These are phyloP conservation scores for Eremothecium cymbalariae DNA, from an alignment of 1,139 yeast species.

Conservation along the genomic window DNA sequence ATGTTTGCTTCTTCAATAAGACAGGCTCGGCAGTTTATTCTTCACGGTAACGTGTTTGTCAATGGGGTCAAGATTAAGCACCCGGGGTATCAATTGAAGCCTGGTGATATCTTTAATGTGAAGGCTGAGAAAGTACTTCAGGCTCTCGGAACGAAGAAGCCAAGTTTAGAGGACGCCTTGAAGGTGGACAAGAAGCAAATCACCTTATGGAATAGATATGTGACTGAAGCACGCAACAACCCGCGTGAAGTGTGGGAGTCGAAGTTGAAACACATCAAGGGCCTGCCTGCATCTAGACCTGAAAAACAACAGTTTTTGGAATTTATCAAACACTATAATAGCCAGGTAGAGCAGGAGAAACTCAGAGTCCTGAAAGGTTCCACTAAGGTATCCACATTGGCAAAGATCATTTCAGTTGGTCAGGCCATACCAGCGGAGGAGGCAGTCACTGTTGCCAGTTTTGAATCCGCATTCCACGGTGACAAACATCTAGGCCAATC, in stretches of 20 bases:
- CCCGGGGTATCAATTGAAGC: constrained; percentile 67
- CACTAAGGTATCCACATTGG: constrained; percentile 25
- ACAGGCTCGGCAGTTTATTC: constrained; percentile 85
- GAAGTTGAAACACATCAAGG: constrained; percentile 26
- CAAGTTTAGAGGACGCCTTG: constrained; percentile 59
- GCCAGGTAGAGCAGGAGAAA: constrained; percentile 22
- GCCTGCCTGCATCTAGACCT: constrained; percentile 21
- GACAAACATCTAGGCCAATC: constrained; percentile 18
- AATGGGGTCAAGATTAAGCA: constrained; percentile 72
- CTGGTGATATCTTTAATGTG: constrained; percentile 85
- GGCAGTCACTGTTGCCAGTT: constrained; percentile 17
- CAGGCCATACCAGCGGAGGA: constrained; percentile 13
- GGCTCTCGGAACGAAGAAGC: constrained; percentile 81
- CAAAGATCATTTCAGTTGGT: constrained; percentile 23
- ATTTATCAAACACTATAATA: constrained; percentile 21
- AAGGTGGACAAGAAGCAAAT: constrained; percentile 66
- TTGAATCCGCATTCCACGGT: constrained; percentile 20
- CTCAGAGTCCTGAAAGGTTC: constrained; percentile 23
- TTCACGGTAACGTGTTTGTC: constrained; percentile 76
- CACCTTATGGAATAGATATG: constrained; percentile 64
- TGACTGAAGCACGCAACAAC: constrained; percentile 43
- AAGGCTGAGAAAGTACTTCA: constrained; percentile 76
- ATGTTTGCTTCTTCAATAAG: constrained; percentile 90
- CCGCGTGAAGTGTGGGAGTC: constrained; percentile 55
- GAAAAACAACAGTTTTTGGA: constrained; percentile 22